Evolutionary conservation across 73 alveolate species (phyloP), one percentile per base, ranked within the genome.

Genomic region (Paraurostyla sp.): DNA sequence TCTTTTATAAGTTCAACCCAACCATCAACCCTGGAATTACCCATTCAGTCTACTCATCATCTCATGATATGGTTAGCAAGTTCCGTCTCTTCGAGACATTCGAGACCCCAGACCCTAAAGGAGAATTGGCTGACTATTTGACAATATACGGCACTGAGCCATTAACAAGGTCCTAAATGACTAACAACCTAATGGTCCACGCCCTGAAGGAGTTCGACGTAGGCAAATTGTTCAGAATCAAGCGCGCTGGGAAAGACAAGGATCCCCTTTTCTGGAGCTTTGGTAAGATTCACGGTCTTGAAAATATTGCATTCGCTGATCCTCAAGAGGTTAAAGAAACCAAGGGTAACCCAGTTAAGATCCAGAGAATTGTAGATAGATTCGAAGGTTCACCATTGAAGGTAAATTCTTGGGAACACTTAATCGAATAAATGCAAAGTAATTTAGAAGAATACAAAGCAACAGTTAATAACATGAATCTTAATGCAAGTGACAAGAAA

Each of bases 201-300:
- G 89, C 89, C 30, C 41, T 78, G 42, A 65, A 89, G 54, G 84
- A 71, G 41, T 25, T 52, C 41, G 56, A 71, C 36, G 29, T 80
- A 50, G 90, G 65, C 13, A 42, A 81, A 1, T 9, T 41, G 46
- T 65, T 62, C 73, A 25, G 62, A 50, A 22, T 80, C 41, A 83
- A 71, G 71, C 36, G 93, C 43, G 35, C 23, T 25, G 96, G 93
- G 60, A 91, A 73, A 48, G 96, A 91, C 68, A 83, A 33, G 71
- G 88, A 91, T 49, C 92, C 88, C 35, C 18, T 83, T 41, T 84
- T 56, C 85, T 91, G 93, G 92, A 29, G 62, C 45, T 71, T 71
- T 45, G 96, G 93, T 20, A 91, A 84, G 83, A 75, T 91, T 32
- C 96, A 91, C 59, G 96, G 96, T n/a, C 85, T 91, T 7, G 96